Base-by-base conservation (phyloP, 1,139 yeast genomes). In the Pichia sp. region DNA sequence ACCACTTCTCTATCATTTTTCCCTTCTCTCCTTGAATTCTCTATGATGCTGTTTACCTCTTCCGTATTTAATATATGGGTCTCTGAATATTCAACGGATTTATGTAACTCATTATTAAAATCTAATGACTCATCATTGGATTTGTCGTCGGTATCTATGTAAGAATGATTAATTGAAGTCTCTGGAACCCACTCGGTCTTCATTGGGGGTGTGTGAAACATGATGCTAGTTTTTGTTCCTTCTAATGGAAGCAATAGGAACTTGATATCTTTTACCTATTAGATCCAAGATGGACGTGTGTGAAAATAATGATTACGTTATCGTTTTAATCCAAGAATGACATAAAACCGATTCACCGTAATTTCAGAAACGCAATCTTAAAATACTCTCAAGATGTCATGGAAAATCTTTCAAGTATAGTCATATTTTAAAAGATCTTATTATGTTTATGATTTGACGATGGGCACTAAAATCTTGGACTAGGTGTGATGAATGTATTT, bases 151-250 rank as follows among this genome's bases (percentile, higher is more conserved):
- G 41, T 44, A 34, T 44, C 45, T 29, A 40, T 27, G 43, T 56
- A 59, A 3, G 64, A 59, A 37, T 47, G 52, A 10, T 45, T 39
- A n/a, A 58, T 46, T 2, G 63, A 46, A 6, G 57, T 48, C 5
- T 50, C 51, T 3, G 53, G 28, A 27, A 53, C 48, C 63, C 62
- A 61, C 4, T 53, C 49, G 16, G 54, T 48, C 37, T 58, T 59
- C 3, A 58, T 57, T 8, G 64, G 64, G 6, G 65, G 65, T 7
- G 65, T 61, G 43, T 61, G 64, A 41, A 61, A 57, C 65, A 61
- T 61, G 33, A 16, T 16, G 23, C 23, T 16, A 16, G 23, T 16
- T 16, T 16, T 16, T 16, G 23, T 16, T 16, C 23, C 23, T 16
- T 16, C 23, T 16, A 16, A 16, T 16, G 23, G 23, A 16, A 16